phyloP scores from a whole-genome alignment of 2,329 filamentous ascomycete species.

The Pestalotiopsis sp. region DNA sequence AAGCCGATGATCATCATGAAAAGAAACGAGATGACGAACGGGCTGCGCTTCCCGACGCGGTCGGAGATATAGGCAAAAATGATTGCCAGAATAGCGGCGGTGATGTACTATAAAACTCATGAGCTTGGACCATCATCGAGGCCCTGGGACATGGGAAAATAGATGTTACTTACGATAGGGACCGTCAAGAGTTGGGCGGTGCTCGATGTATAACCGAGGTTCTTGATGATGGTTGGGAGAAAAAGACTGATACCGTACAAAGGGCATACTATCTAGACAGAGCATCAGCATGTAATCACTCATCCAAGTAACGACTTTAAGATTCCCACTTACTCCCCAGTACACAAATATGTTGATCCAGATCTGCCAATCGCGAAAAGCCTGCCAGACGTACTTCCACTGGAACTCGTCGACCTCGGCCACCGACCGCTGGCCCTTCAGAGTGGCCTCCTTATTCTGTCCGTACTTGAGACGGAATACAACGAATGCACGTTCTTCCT shows the following conservation, averaged over 20 bases:
- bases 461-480: slow-evolving; percentile 64
- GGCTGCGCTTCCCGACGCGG: slow-evolving; percentile 49
- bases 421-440: slow-evolving; percentile 28
- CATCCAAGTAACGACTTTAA: slow-evolving; percentile 23
- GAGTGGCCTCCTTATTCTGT: slow-evolving; percentile 59
- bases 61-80: slow-evolving; percentile 57
- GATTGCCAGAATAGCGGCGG: slow-evolving; percentile 61
- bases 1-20: slow-evolving; percentile 57
- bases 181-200: slow-evolving; percentile 64
- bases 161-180: slow-evolving; percentile 37
- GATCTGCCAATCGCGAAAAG: slow-evolving; percentile 81
- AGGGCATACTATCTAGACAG: slow-evolving; percentile 46
- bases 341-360: slow-evolving; percentile 60
- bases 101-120: slow-evolving; percentile 42
- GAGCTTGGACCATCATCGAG: background rate
- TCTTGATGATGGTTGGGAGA: slow-evolving; percentile 64
- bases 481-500: slow-evolving; percentile 70
- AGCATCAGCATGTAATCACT: slow-evolving; percentile 33
- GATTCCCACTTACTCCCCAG: slow-evolving; percentile 56
- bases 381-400: slow-evolving; percentile 72
- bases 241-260: slow-evolving; percentile 59
- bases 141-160: background rate
- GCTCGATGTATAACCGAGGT: slow-evolving; percentile 57
- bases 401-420: slow-evolving; percentile 75
- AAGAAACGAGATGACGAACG: slow-evolving; percentile 56